Evolutionary conservation across 257 asterid species (phyloP).

Genomic region (Solanum appendiculatum): DNA sequence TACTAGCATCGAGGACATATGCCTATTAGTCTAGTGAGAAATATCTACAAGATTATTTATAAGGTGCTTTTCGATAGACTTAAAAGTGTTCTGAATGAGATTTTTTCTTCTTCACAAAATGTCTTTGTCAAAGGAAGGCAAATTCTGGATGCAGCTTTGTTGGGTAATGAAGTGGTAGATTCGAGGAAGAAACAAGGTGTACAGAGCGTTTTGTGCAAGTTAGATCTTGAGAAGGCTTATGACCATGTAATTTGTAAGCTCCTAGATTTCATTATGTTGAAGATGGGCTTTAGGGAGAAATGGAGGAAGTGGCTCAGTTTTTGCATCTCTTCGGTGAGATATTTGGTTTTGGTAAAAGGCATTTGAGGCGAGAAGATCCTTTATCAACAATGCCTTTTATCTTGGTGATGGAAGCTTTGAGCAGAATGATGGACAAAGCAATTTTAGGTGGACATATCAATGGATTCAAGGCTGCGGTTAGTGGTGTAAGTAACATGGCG

Average conservation of each 20-base stretch:
- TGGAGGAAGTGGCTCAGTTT: background rate
- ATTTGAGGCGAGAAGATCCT: background rate
- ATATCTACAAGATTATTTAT: background rate
- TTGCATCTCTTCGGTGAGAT: background rate
- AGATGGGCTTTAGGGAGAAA: background rate
- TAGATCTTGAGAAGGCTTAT: background rate
- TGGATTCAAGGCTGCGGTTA: background rate
- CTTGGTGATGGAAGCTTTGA: background rate
- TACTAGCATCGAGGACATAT: background rate
- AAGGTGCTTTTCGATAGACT: background rate
- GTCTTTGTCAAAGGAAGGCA: background rate
- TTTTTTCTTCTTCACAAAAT: background rate
- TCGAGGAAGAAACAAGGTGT: background rate
- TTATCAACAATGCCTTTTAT: too few relatives aligned
- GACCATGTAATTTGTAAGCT: background rate
- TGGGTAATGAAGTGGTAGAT: background rate
- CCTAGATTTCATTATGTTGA: background rate
- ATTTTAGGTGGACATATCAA: background rate
- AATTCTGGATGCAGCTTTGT: background rate
- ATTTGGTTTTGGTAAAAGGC: background rate
- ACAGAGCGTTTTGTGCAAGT: background rate
- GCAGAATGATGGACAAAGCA: background rate
- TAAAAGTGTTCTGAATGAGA: background rate
- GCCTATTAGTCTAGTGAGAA: background rate
- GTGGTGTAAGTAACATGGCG: background rate